Base-by-base conservation (phyloP, 2,329 filamentous ascomycete species). In the Tolypocladium cylindrosporum region DNA sequence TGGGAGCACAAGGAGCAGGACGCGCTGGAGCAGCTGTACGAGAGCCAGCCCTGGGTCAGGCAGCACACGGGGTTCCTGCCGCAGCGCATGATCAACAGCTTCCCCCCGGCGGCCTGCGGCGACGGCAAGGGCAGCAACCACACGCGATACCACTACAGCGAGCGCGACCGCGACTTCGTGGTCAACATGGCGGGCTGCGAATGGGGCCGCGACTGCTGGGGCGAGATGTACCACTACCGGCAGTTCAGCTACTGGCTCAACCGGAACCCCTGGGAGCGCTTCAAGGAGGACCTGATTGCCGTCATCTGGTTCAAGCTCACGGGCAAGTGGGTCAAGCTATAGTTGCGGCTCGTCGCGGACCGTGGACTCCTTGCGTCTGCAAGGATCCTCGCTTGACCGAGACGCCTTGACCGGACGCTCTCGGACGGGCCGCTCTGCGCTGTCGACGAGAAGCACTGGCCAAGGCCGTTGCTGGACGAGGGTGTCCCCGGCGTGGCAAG, bases 1-100 rank as follows among this genome's bases (percentile, higher is more conserved):
- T 99, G 94, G 94, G 92, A 94, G 68, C 94, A 99, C 78, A 97
- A 97, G 72, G 94, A 99, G 72, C 94, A 99, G 74, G 92, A 97
- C 69, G 91, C 92, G 1, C 77, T 99, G 48, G 92, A 97, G 75
- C 89, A 96, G 74, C 80, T 99, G 61, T 99, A 99, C 75, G 83
- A 80, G 58, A 88, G 88, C 57, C 93, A 97, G 70, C 90, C 94
- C 0, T 99, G 94, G 92, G 85, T 97, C 57, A 86, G 94, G 59
- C 86, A 90, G 58, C 89, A 94, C 66, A 87, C 91, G 3, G 93
- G 85, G 5, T 99, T 99, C 74, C 81, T 97, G 53, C 88, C 89
- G 0, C 93, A 97, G 72, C 88, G 94, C 65, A 89, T 86, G 74
- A 90, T 97, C 75, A 99, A 97, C 78, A 90, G 90, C 61, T 99